Percentiles rank a stretch among this genome's conserved stretches.
Evolutionary conservation across 768 basidiomycete genomes (phyloP).

Genomic region (Hortiboletus flavorubellus): DNA sequence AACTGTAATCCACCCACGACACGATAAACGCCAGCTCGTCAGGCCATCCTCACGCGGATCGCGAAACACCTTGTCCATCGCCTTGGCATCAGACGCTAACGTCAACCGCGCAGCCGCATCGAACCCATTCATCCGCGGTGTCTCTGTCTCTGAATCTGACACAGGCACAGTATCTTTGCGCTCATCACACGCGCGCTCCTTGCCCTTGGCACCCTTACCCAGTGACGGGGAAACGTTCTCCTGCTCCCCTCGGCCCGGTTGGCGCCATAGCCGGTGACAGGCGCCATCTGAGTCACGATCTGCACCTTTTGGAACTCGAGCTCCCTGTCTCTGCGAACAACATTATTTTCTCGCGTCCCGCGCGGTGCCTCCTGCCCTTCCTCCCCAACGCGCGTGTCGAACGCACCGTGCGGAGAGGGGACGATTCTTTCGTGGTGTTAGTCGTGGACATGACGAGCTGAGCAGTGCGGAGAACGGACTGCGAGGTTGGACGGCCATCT

Average conservation of each 20-base stretch:
- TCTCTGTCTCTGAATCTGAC: conserved; percentile 20
- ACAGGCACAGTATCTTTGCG: conserved; percentile 12
- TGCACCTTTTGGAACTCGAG: conserved; percentile 89
- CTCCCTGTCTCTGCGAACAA: conserved; percentile 49
- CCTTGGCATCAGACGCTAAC: conserved; percentile 67
- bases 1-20: conserved; percentile 99
- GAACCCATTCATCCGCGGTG: conserved; percentile 51
- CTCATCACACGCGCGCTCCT: conserved; percentile 27
- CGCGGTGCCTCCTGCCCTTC: conserved; percentile 40
- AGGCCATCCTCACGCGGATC: conserved; percentile 55
- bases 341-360: conserved; percentile 37
- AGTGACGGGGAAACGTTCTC: conserved; percentile 32
- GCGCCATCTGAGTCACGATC: conserved; percentile 92
- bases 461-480: conserved; percentile 91
- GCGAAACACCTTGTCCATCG: conserved; percentile 60
- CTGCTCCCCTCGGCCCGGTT: conserved; percentile 32
- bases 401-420: conserved; percentile 47
- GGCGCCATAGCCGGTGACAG: conserved; percentile 31
- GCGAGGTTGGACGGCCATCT: conserved; percentile 91
- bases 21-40: conserved; percentile 88
- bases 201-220: conserved; percentile 21
- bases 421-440: conserved; percentile 39
- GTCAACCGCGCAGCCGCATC: conserved; percentile 57
- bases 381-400: conserved; percentile 41
- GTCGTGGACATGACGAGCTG: conserved; percentile 71